Evolutionary conservation across 495 filamentous ascomycete genomes (phyloP), one percentile per base, ranked within the genome.

Genomic region (Tuber indicum): DNA sequence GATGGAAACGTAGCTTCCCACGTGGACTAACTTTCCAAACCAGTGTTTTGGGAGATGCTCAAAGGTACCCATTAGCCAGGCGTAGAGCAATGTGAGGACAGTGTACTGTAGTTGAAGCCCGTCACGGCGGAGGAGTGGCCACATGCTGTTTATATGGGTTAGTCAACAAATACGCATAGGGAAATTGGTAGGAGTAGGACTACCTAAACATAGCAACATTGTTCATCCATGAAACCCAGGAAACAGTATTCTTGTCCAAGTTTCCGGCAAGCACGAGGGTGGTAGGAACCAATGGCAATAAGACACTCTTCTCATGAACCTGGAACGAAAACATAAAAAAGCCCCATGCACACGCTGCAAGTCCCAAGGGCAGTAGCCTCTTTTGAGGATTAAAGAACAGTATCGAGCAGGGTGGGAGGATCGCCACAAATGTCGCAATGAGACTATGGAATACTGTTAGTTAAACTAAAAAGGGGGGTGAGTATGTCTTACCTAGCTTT

Each of bases 281-380:
- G 91, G 95, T 96, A 0, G 96, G 96, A 77, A 97, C 89, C 41
- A 98, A 87, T 4, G 96, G 96, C 0, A 99, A 88, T 8, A 99
- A 87, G 0, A 97, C 93, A 79, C 93, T 96, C 86, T 99, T 99
- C 85, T 99, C 96, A 84, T 99, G 96, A 0, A 99, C 96, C 79
- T 99, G 96, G 85, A 97, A 99, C 74, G 92, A 94, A 84, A 94
- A 97, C 17, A 99, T 86, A 84, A 98, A 99, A 86, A 99, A 99
- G 3, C 92, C 96, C 96, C 96, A 99, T 1, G 94, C 91, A 0
- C 91, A 93, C 23, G 91, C 87, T 2, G 94, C 91, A 26, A 98
- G 86, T 0, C 92, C 93, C 14, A 92, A 89, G 4, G 93, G 93
- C 2, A 98, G 85, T 36, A 96, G 86, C 12, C 91, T 89, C 73